These are phyloP conservation scores for Lomentospora prolificans DNA, from an alignment of 2,329 filamentous ascomycete genomes.

Conservation along the genomic window DNA sequence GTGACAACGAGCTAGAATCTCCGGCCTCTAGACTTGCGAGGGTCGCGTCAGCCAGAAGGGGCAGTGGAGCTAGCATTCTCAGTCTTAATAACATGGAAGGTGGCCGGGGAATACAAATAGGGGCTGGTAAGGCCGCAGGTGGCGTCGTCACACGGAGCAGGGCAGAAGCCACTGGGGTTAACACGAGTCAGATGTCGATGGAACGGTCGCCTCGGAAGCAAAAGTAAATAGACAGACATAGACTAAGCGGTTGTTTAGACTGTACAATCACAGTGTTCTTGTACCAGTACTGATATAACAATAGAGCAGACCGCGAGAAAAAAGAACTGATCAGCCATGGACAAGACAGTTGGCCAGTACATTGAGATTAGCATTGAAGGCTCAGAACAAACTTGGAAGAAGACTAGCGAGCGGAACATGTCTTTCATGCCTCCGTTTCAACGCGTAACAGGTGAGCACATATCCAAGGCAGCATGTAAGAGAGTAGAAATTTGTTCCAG, in stretches of 20 bases:
- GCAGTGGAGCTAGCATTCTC: constrained; percentile 24
- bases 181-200: neutral
- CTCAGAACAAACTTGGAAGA: too few species aligned
- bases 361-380: too few species aligned
- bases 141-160: constrained; percentile 24
- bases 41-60: constrained; percentile 16
- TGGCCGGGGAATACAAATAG: constrained; percentile 30
- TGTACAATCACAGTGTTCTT: neutral
- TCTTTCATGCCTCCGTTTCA: too few species aligned
- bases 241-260: neutral
- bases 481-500: too few species aligned
- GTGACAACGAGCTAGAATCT: neutral
- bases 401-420: too few species aligned
- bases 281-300: neutral
- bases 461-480: too few species aligned
- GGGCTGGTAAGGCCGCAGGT: constrained; percentile 23
- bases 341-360: neutral
- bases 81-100: constrained; percentile 29
- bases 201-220: neutral
- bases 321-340: neutral
- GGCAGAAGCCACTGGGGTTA: constrained; percentile 8
- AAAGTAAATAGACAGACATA: neutral
- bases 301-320: neutral
- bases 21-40: constrained; percentile 6
- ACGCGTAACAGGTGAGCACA: too few species aligned